Percentiles rank a stretch among this genome's conserved stretches.
These are phyloP conservation scores for Microbotryomycetes sp. DNA, from an alignment of 1,284 basidiomycete genomes.

Conservation along the genomic window DNA sequence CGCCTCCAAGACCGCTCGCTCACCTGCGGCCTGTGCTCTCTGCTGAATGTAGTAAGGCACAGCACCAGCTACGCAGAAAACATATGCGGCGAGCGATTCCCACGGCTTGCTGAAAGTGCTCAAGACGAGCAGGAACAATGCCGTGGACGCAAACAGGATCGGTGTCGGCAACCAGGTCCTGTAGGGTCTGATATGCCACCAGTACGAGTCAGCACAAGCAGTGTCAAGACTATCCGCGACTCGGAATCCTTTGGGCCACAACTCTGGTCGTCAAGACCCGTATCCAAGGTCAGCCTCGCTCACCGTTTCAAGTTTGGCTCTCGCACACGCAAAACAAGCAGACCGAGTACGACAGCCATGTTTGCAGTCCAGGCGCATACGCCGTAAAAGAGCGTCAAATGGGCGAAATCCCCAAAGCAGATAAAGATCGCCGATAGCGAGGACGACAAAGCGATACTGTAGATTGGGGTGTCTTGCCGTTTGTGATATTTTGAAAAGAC, in stretches of 20 bases:
- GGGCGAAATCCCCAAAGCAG: slow-evolving; percentile 66
- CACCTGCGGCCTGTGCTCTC: neutral
- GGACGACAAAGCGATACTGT: slow-evolving; percentile 70
- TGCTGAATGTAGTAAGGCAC: slow-evolving; percentile 24
- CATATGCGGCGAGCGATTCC: slow-evolving; percentile 73
- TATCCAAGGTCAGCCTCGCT: slow-evolving; percentile 14
- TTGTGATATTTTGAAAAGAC: slow-evolving; percentile 69
- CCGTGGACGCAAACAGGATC: slow-evolving; percentile 80
- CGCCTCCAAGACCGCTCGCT: neutral
- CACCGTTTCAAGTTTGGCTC: slow-evolving; percentile 81
- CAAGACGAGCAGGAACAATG: slow-evolving; percentile 88
- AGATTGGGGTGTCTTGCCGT: slow-evolving; percentile 69
- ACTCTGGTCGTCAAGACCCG: neutral
- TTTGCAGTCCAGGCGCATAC: slow-evolving; percentile 87
- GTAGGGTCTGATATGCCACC: slow-evolving; percentile 58
- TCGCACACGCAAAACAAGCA: slow-evolving; percentile 79
- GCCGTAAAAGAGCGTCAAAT: slow-evolving; percentile 49
- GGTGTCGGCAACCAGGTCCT: slow-evolving; percentile 87
- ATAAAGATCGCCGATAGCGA: slow-evolving; percentile 67
- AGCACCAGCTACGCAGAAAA: slow-evolving; percentile 23
- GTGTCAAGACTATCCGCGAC: neutral
- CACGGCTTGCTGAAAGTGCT: slow-evolving; percentile 87
- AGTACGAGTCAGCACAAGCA: neutral
- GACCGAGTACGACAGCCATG: slow-evolving; percentile 78
- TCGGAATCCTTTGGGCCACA: neutral